A percentile compares a stretch with the other conserved stretches of the same genome.
Evolutionary conservation across 208 protist species (phyloP).

Genomic region (Acanthamoeba quina): DNA sequence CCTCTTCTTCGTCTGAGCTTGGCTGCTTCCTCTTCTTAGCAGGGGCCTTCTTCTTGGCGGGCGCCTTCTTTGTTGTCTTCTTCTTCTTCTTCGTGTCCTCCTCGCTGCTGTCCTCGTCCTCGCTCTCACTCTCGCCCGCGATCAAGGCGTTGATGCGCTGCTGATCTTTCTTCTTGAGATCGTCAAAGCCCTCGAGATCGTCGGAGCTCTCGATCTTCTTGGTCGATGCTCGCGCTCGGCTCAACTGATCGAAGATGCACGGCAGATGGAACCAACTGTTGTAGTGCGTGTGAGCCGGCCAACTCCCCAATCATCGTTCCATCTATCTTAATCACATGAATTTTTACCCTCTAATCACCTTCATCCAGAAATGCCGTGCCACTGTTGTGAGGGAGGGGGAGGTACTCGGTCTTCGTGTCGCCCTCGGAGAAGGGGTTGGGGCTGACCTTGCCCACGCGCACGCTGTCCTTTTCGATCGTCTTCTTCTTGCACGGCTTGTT

Average conservation of each 20-base stretch:
- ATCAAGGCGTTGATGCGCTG: background rate
- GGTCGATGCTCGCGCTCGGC: background rate
- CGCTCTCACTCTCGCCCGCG: background rate
- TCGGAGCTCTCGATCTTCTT: slow-evolving; percentile 17
- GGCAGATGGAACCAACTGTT: slow-evolving; percentile 14
- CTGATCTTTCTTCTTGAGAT: slow-evolving; percentile 11
- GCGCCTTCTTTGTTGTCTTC: slow-evolving; percentile 2
- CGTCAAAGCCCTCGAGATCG: slow-evolving; percentile 14
- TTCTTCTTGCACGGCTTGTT: slow-evolving; percentile 32
- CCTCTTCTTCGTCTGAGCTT: background rate
- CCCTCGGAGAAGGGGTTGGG: slow-evolving; percentile 30
- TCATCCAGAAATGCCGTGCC: background rate
- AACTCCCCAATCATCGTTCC: too few relatives aligned
- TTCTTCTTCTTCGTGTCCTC: slow-evolving; percentile 4
- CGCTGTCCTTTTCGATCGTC: background rate
- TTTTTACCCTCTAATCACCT: background rate
- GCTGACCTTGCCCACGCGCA: background rate
- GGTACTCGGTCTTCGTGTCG: slow-evolving; percentile 18
- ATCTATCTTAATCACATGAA: too few relatives aligned
- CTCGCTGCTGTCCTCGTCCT: background rate
- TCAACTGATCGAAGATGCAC: slow-evolving; percentile 36
- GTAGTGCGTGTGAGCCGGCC: too few relatives aligned
- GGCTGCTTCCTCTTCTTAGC: background rate
- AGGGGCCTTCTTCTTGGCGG: background rate
- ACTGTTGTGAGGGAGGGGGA: background rate